A percentile compares a stretch with the other conserved stretches of the same genome.
These are phyloP conservation scores for Plasmodium gaboni DNA, from an alignment of 169 alveolate species.

Conservation along the genomic window DNA sequence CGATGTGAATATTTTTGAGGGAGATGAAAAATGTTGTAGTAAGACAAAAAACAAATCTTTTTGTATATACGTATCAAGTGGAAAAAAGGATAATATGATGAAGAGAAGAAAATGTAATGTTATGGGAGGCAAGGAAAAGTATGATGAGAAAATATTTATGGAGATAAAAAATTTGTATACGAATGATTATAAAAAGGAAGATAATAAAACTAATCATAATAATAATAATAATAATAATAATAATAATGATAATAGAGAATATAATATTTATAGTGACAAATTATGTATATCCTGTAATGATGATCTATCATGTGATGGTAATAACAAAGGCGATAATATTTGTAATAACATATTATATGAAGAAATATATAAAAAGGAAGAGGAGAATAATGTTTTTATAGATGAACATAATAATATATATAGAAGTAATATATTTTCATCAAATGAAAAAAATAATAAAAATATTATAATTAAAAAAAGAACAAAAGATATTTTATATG, in stretches of 20 bases:
- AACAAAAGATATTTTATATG: not conserved
- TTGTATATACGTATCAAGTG: slow-evolving; percentile 7
- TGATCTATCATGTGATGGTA: too few relatives aligned
- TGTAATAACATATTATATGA: not conserved
- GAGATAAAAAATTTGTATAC: slow-evolving; percentile 55
- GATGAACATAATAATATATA: not conserved
- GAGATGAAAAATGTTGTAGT: not conserved
- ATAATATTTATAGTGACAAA: too few relatives aligned
- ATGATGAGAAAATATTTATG: slow-evolving; percentile 16
- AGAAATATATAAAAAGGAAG: not conserved
- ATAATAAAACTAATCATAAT: not conserved
- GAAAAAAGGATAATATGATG: slow-evolving; percentile 1
- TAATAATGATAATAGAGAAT: too few relatives aligned
- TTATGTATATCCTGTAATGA: too few relatives aligned
- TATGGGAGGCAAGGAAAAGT: not conserved
- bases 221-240: not conserved
- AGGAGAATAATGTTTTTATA: not conserved
- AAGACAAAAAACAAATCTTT: slow-evolving; percentile 6
- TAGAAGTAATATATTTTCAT: not conserved
- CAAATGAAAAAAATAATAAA: not conserved
- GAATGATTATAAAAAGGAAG: slow-evolving; percentile 2
- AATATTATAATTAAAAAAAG: slow-evolving; percentile 7
- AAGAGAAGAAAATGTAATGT: slow-evolving; percentile 19
- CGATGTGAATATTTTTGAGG: not conserved
- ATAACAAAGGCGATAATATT: not conserved